Conservation (phyloP, 225 moss, liverwort and hornwort genomes). For the Bryum argenteum region DNA sequence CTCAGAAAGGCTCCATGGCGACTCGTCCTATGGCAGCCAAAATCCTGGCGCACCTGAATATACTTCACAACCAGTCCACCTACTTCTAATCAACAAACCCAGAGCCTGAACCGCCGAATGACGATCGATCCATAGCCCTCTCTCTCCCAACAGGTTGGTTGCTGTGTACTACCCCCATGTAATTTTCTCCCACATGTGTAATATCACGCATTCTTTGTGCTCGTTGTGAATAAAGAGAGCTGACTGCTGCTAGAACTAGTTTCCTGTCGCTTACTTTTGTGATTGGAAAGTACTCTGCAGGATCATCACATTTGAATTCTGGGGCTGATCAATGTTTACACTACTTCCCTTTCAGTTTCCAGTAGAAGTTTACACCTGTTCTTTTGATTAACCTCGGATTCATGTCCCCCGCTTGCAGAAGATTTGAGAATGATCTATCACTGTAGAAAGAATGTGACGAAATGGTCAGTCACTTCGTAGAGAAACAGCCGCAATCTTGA, state of each 20-base stretch:
- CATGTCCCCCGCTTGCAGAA: not conserved
- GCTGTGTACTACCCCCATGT: slow-evolving; percentile 37
- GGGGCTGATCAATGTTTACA: not conserved
- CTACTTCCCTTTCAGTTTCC: not conserved
- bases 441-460: not conserved
- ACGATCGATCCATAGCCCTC: not conserved
- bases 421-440: not conserved
- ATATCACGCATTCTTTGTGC: slow-evolving; percentile 53
- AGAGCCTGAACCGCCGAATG: not conserved
- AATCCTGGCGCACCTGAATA: slow-evolving; percentile 86
- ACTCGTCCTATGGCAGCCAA: slow-evolving; percentile 82
- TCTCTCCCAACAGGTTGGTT: slow-evolving; percentile 29
- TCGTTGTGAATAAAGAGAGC: slow-evolving; percentile 47
- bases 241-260: slow-evolving; percentile 5
- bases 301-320: not conserved
- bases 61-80: slow-evolving; percentile 90
- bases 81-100: slow-evolving; percentile 60
- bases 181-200: slow-evolving; percentile 47
- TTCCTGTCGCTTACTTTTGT: slow-evolving; percentile 7
- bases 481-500: slow-evolving; percentile 16
- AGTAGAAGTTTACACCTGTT: not conserved
- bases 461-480: not conserved
- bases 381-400: not conserved
- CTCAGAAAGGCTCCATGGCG: slow-evolving; percentile 84
- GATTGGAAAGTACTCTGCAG: not conserved